A percentile compares a stretch with the other conserved stretches of the same genome.
phyloP scores from a whole-genome alignment of 2,329 filamentous ascomycete genomes.

The Epichloe coenophiala region DNA sequence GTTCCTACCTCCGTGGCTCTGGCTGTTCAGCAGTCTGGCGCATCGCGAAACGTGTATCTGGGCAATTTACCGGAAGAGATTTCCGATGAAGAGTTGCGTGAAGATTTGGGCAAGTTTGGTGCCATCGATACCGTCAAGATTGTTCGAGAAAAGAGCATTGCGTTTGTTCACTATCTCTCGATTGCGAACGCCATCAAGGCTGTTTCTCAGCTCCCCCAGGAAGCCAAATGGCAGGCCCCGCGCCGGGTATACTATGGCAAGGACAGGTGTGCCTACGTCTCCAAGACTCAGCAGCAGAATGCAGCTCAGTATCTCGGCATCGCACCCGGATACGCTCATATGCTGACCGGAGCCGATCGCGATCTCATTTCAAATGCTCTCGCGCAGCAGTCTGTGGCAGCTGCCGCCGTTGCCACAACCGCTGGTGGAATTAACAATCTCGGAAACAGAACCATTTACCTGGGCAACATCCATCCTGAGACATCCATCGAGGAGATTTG shows the following conservation, averaged over 20 bases:
- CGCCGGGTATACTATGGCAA: slow-evolving; percentile 97
- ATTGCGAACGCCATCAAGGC: slow-evolving; percentile 98
- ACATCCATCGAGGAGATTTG: slow-evolving; percentile 99
- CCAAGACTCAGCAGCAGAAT: slow-evolving; percentile 98
- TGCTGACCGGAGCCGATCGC: slow-evolving; percentile 88
- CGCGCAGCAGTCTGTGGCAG: slow-evolving; percentile 93
- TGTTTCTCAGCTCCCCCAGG: slow-evolving; percentile 82
- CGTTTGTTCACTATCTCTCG: slow-evolving; percentile 93
- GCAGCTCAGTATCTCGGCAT: slow-evolving; percentile 96
- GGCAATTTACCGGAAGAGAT: slow-evolving; percentile 87
- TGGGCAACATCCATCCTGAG: slow-evolving; percentile 97
- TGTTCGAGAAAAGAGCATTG: slow-evolving; percentile 94
- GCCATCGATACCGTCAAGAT: slow-evolving; percentile 96
- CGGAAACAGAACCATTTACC: slow-evolving; percentile 92
- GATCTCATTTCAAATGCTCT: slow-evolving; percentile 93
- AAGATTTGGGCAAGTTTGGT: slow-evolving; percentile 92
- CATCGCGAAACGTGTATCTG: slow-evolving; percentile 92
- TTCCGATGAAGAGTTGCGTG: slow-evolving; percentile 79
- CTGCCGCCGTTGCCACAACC: slow-evolving; percentile 89
- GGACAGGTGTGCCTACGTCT: slow-evolving; percentile 95
- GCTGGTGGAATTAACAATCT: slow-evolving; percentile 95
- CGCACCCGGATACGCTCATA: slow-evolving; percentile 89
- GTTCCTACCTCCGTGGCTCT: slow-evolving; percentile 95
- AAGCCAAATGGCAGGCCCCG: slow-evolving; percentile 91
- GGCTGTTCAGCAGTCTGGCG: slow-evolving; percentile 92